Evolutionary conservation across 2,329 filamentous ascomycete genomes (phyloP), one percentile per base, ranked within the genome.

Genomic region (Verticillium nubilum): DNA sequence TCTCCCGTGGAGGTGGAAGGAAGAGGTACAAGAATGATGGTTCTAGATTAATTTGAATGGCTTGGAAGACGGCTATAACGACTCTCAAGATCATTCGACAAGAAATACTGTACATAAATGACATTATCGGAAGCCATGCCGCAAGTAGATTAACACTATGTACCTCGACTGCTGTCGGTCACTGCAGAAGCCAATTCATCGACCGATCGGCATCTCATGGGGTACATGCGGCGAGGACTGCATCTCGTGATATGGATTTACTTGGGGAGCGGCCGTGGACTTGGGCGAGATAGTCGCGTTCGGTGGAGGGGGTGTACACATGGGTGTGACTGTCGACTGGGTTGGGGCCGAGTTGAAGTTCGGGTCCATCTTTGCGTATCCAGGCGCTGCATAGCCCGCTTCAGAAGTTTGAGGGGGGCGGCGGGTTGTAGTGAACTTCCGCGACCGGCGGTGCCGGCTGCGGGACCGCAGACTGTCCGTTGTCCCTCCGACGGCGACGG

Each of bases 401-500:
- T n/a, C 33, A 37, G 33, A 37, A 37, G 33, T 5, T 6, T 3
- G 33, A 37, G 33, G 33, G 15, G 15, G 33, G n/a, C 17, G 33
- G 12, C 17, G 17, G 15, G 33, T 15, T 37, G 33, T 37, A 37
- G 33, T 37, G 33, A 37, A 37, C 4, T 17, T 37, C 13, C 4
- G 33, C 6, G 1, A 37, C 15, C 12, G 33, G 33, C n/a, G 12
- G 33, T 37, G 33, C 33, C 33, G 33, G 33, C 33, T 37, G 33
- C 15, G 33, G 12, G 33, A 4, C 33, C 33, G n/a, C 17, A 37
- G 33, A 37, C 12, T 37, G 12, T 17, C 12, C 17, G 33, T 15
- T 37, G 33, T 15, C 33, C 33, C 33, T 55, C n/a, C 35, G 54
- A 17, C 58, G 54, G 15, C 60, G 60, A 55, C 50, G 57, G 26